A percentile compares a stretch with the other conserved stretches of the same genome.
Conservation (phyloP, 75 land plant species). For the Larix kaempferi region DNA sequence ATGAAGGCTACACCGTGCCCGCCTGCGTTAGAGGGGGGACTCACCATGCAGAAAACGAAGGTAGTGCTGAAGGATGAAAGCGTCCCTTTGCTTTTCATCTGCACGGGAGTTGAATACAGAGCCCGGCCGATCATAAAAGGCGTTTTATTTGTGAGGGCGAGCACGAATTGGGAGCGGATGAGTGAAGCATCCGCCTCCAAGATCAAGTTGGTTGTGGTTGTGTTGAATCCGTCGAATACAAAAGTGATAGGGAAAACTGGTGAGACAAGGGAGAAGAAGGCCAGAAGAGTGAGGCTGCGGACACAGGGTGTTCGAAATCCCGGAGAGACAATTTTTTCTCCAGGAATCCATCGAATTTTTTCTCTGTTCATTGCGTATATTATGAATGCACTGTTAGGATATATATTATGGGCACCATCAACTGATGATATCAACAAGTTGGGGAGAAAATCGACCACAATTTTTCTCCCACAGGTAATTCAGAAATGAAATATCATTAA, state of each 20-base stretch:
- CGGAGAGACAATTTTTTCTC: no score
- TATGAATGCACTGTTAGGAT: no score
- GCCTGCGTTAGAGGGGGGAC: constrained; percentile 11
- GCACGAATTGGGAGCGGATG: not conserved
- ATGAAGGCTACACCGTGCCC: constrained; percentile 49
- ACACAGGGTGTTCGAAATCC: no score
- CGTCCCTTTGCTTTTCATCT: not conserved
- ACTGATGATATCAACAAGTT: no score
- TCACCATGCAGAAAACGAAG: constrained; percentile 24
- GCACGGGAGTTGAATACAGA: not conserved
- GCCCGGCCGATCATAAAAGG: not conserved
- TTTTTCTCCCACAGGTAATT: no score
- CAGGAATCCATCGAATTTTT: no score
- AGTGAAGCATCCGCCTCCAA: not conserved
- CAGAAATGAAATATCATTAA: no score
- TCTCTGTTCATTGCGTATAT: no score
- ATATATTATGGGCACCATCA: no score
- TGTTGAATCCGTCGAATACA: not conserved
- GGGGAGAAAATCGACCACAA: no score
- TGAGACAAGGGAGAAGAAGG: no score
- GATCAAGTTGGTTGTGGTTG: not conserved
- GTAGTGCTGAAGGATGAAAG: constrained; percentile 1
- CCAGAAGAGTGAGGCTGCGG: no score
- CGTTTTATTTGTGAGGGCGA: not conserved
- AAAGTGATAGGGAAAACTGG: not conserved